Conservation (phyloP, 495 filamentous ascomycete genomes). For the Apiosordaria backusii region DNA sequence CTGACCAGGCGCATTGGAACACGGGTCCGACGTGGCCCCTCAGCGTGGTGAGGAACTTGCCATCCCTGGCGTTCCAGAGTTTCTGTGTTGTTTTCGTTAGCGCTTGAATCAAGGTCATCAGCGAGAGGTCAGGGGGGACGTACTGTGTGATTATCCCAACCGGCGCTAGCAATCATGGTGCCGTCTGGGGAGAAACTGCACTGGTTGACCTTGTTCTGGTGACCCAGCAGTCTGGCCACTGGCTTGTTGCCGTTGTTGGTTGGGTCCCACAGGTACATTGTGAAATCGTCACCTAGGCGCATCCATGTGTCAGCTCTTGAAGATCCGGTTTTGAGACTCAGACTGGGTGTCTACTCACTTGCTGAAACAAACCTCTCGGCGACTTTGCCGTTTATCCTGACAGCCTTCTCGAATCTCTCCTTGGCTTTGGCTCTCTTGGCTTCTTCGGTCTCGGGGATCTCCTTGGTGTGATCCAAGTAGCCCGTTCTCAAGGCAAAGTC, state of each 20-base stretch:
- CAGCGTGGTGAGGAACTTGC: constrained; percentile 78
- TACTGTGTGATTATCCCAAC: constrained; percentile 71
- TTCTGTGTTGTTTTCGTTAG: constrained; percentile 16
- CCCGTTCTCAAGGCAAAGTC: constrained; percentile 86
- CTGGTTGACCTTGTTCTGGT: constrained; percentile 95
- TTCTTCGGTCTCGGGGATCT: constrained; percentile 61
- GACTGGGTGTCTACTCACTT: constrained; percentile 19
- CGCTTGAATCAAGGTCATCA: constrained; percentile 2
- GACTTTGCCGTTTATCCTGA: constrained; percentile 71
- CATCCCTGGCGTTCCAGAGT: constrained; percentile 49
- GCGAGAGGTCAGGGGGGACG: background rate
- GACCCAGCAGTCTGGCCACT: constrained; percentile 79
- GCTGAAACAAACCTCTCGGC: constrained; percentile 87
- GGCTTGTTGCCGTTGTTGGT: constrained; percentile 70
- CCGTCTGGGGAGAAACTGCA: constrained; percentile 92
- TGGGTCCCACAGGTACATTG: constrained; percentile 95
- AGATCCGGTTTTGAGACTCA: too few relatives aligned
- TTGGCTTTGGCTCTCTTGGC: constrained; percentile 72
- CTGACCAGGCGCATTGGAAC: constrained; percentile 84
- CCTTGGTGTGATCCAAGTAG: constrained; percentile 76
- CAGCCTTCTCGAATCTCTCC: constrained; percentile 84
- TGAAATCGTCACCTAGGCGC: constrained; percentile 78
- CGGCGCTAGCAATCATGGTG: constrained; percentile 75
- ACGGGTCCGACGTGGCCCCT: constrained; percentile 89
- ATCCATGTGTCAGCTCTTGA: too few relatives aligned